phyloP scores from a whole-genome alignment of 202 grass and related monocot genomes.

The Schoenoplectus tabernaemontani region DNA sequence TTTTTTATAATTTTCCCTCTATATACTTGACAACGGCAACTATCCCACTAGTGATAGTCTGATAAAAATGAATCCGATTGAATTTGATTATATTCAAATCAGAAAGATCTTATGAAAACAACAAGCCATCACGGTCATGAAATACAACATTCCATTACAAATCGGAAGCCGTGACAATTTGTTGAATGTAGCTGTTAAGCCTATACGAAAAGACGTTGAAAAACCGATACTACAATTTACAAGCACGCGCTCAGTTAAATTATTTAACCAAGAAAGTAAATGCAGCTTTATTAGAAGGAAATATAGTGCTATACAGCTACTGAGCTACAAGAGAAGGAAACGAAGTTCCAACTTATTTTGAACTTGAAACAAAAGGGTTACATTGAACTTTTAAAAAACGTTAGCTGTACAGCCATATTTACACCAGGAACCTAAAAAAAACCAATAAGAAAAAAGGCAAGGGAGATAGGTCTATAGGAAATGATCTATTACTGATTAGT shows the following conservation, averaged over 20 bases:
- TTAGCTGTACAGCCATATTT: conserved; percentile 65
- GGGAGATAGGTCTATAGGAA: background rate
- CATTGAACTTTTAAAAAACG: background rate
- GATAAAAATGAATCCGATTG: background rate
- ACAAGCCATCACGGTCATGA: background rate
- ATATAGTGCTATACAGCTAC: conserved; percentile 5
- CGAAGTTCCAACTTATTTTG: conserved; percentile 18
- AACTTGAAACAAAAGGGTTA: conserved; percentile 19
- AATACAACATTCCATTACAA: background rate
- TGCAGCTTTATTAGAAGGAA: conserved; percentile 15
- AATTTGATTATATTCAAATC: background rate
- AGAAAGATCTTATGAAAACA: background rate
- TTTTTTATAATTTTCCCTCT: background rate
- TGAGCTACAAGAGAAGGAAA: conserved; percentile 13
- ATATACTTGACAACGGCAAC: background rate
- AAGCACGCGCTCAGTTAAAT: background rate
- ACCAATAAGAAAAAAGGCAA: conserved; percentile 18
- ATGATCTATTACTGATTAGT: conserved; percentile 16
- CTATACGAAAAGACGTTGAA: background rate
- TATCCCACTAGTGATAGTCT: background rate
- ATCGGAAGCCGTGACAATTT: background rate
- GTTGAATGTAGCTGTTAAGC: background rate
- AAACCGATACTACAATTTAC: background rate
- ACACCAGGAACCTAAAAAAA: conserved; percentile 25
- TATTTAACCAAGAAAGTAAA: background rate